Base-by-base conservation (phyloP, 169 alveolate species). In the Eimeria necatrix region DNA sequence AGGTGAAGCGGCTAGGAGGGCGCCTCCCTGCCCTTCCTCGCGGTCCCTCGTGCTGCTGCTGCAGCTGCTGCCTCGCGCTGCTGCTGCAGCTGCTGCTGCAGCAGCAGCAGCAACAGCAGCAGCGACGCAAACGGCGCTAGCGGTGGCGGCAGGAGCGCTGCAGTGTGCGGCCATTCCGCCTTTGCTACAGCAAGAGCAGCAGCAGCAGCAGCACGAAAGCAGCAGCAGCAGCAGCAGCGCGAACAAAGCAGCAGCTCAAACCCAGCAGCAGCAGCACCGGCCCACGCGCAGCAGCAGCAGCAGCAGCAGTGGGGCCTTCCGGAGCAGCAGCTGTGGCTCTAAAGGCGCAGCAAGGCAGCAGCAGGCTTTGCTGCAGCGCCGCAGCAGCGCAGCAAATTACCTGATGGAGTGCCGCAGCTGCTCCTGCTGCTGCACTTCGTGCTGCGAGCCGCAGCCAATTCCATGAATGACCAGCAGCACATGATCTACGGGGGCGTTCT, bases 391-490 rank as follows among this genome's bases (percentile, higher is more conserved):
- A 53, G n/a, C 4, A 7, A 7, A 26, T 10, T 61, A 76, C 86
- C 86, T 76, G 24, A 76, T 76, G 22, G 86, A 76, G 22, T 76
- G 86, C 61, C 86, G 7, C n/a, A 76, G 86, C 86, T 76, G 86
- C 86, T 76, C 61, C 61, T 76, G 86, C 86, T 76, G 86, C 56
- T 48, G 22, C 56, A 76, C 64, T 16, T 76, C 86, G 86, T 76
- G 86, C 61, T 76, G 86, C 56, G 86, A 41, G 61, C 81, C 94
- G 60, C 94, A 89, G 74, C 94, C 94, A 68, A 89, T 89, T 60
- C 94, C 94, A 32, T 89, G 94, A 12, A 89, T 71, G 18, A 89
- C 89, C n/a, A 89, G 94, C 59, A 89, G 88, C 53, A 89, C 81
- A 68, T 89, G 94, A 41, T 89, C 94, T 41, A 76, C 86, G 12